Conservation (phyloP, 352 stramenopile genomes). For the Pythium rishiriense region DNA sequence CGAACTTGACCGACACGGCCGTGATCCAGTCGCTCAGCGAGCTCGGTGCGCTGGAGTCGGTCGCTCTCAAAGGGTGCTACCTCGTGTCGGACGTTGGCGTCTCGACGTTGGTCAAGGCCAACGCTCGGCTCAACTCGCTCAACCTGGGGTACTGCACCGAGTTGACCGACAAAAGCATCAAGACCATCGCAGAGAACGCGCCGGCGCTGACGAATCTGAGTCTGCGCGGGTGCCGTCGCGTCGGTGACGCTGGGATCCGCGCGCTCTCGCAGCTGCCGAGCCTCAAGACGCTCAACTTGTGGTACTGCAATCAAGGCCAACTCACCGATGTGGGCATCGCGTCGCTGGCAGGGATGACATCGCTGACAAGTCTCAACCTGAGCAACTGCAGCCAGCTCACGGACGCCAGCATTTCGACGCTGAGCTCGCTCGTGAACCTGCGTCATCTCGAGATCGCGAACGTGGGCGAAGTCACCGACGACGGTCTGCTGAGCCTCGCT, state of each 20-base stretch:
- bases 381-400: constrained; percentile 83
- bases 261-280: constrained; percentile 39
- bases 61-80: constrained; percentile 74
- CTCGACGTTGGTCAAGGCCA: constrained; percentile 24
- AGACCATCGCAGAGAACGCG: constrained; percentile 41
- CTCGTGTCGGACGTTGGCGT: constrained; percentile 48
- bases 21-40: constrained; percentile 38
- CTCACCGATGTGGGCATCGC: constrained; percentile 65
- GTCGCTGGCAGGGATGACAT: constrained; percentile 43
- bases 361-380: constrained; percentile 70
- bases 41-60: constrained; percentile 36
- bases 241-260: constrained; percentile 55
- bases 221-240: constrained; percentile 58
- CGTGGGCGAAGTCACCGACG: constrained; percentile 69
- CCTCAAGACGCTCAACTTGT: constrained; percentile 67
- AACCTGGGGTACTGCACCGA: constrained; percentile 83
- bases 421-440: constrained; percentile 59
- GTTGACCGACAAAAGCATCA: constrained; percentile 59
- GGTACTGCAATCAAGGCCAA: constrained; percentile 81
- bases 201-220: constrained; percentile 50
- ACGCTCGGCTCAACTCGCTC: constrained; percentile 48
- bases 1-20: constrained; percentile 51
- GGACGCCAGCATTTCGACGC: constrained; percentile 47
- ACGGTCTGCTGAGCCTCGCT: constrained; percentile 49
- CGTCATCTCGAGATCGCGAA: constrained; percentile 75